These are phyloP conservation scores for Sechiopsis laciniata DNA, from an alignment of 306 rosid species.

Conservation along the genomic window DNA sequence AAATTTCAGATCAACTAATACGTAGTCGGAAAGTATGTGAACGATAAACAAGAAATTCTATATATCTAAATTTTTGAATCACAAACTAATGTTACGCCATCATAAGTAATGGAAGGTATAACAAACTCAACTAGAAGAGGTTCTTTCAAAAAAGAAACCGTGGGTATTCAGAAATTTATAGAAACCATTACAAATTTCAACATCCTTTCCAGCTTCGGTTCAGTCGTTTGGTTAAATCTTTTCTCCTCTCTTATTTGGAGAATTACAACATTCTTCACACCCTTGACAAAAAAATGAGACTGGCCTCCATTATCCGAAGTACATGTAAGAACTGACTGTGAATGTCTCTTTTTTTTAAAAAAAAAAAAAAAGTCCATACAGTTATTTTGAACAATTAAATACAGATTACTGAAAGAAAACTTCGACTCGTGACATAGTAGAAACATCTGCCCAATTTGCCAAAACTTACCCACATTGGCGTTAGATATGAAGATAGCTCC, in stretches of 20 bases:
- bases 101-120: background rate
- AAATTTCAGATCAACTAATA: background rate
- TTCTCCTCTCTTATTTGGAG: background rate
- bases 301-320: background rate
- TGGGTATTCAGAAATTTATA: background rate
- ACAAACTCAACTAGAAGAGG: background rate
- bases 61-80: background rate
- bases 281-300: background rate
- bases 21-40: background rate
- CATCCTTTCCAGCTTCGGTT: conserved; percentile 7
- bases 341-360: no score
- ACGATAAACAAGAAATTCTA: no score
- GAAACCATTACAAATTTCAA: background rate
- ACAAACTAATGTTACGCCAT: conserved; percentile 8
- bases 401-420: conserved; percentile 3
- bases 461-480: conserved; percentile 98
- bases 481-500: conserved; percentile 77
- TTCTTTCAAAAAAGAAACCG: background rate
- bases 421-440: background rate
- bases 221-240: background rate
- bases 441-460: background rate
- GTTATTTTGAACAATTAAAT: background rate
- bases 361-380: background rate
- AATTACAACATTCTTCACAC: conserved; percentile 4
- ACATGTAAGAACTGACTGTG: background rate